These are phyloP conservation scores for Trichoderma sp. DNA, from an alignment of 2,329 filamentous ascomycete species.

Conservation along the genomic window DNA sequence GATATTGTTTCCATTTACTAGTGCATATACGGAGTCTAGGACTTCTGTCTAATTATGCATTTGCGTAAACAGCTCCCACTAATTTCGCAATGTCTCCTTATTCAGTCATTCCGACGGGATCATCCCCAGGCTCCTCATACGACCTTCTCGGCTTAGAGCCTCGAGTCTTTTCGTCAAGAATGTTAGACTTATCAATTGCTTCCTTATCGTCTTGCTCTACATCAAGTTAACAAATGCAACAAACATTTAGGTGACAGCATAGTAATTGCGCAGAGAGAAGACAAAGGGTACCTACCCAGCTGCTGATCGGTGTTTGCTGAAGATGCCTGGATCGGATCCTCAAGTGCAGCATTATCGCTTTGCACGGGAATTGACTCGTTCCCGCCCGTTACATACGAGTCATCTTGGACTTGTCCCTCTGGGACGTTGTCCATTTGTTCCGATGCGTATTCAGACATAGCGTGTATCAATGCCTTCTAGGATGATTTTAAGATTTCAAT, in stretches of 20 bases:
- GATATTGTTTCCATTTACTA: neutral
- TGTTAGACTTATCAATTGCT: conserved; percentile 41
- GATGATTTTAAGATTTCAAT: no score
- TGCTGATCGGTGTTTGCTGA: conserved; percentile 7
- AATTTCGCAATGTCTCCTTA: neutral
- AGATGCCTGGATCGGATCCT: conserved; percentile 10
- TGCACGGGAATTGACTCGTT: conserved; percentile 13
- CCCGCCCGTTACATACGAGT: neutral
- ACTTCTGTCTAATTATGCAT: neutral
- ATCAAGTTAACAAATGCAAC: neutral
- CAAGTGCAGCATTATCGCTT: neutral
- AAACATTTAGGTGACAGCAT: neutral
- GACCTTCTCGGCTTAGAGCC: conserved; percentile 30
- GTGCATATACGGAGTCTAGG: neutral
- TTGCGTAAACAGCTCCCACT: neutral
- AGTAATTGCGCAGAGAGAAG: neutral
- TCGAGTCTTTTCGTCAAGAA: conserved; percentile 39
- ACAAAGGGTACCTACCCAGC: neutral
- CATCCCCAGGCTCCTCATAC: conserved; percentile 39
- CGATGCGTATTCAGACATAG: neutral
- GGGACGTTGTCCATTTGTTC: neutral
- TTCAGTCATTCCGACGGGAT: neutral
- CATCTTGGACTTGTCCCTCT: conserved; percentile 9
- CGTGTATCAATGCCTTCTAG: neutral
- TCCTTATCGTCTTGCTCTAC: conserved; percentile 40